Base-by-base conservation (phyloP, 2,329 filamentous ascomycete species). In the Botryotinia convoluta region DNA sequence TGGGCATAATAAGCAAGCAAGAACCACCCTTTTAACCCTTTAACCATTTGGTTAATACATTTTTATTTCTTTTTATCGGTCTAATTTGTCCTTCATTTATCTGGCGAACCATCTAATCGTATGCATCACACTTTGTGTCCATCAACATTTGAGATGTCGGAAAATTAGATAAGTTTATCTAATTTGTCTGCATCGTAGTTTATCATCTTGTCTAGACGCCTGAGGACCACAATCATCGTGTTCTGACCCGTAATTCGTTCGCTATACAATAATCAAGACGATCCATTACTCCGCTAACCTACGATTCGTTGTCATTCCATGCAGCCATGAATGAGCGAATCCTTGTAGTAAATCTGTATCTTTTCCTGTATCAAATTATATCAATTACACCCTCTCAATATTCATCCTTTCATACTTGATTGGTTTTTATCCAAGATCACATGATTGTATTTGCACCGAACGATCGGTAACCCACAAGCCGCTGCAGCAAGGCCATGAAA, bases 281-380 rank as follows among this genome's bases (percentile, higher is more conserved):
- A 72, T 72, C 70, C 42, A 59, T 72, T 63, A 68, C 62, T 72
- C 62, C 62, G 22, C 62, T 29, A 60, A 57, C 20, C 48, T 48
- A 60, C 51, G 62, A 72, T 72, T 72, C 70, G 70, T n/a, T 72
- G 63, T 72, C 70, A 72, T 35, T 32, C 29, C 39, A 72, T 72
- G 70, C 70, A 68, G 39, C 48, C 51, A 68, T 60, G 39, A 48
- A 59, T 65, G 61, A 37, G 51, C 45, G 29, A 18, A 72, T 60
- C 70, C 70, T 72, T 72, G 70, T 37, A 63, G 22, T 39, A 63
- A 51, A 57, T 63, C 59, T 37, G 37, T 68, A 72, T 54, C 22
- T 29, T 68, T 29, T 67, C 45, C 1, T 57, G 48, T 57, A 42
- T 68, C 65, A 57, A 68, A 57, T 68, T 68, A 57, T 57, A 63